phyloP scores from a whole-genome alignment of 2,329 filamentous ascomycete genomes.

The Aspergillus terreus region DNA sequence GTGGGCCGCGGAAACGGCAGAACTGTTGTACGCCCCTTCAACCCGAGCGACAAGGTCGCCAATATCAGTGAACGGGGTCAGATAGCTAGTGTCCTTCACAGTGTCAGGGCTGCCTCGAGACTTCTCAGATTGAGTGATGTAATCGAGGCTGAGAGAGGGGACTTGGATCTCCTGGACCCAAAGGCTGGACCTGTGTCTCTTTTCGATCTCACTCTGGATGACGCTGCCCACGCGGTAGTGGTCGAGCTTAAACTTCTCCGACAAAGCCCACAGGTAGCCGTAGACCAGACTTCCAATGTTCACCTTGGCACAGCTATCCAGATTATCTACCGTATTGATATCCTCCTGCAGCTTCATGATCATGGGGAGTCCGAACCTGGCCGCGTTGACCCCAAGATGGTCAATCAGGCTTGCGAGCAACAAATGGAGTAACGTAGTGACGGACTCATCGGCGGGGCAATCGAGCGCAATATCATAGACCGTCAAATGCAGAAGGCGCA shows the following conservation, averaged over 20 bases:
- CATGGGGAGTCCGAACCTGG: slow-evolving; percentile 78
- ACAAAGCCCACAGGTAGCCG: slow-evolving; percentile 80
- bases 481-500: slow-evolving; percentile 77
- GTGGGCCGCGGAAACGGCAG: slow-evolving; percentile 58
- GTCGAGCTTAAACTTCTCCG: slow-evolving; percentile 74
- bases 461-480: slow-evolving; percentile 87
- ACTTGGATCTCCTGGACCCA: slow-evolving; percentile 75
- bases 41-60: slow-evolving; percentile 70
- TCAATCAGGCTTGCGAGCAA: slow-evolving; percentile 71
- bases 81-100: slow-evolving; percentile 45
- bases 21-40: slow-evolving; percentile 65
- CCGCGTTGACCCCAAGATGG: slow-evolving; percentile 77
- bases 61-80: slow-evolving; percentile 69
- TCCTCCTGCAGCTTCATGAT: slow-evolving; percentile 84
- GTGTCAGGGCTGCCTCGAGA: slow-evolving; percentile 28
- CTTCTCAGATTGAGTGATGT: slow-evolving; percentile 54
- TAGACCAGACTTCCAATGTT: slow-evolving; percentile 80
- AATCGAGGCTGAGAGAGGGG: slow-evolving; percentile 62
- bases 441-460: slow-evolving; percentile 65
- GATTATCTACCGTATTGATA: slow-evolving; percentile 44
- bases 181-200: slow-evolving; percentile 68
- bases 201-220: slow-evolving; percentile 71
- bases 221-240: slow-evolving; percentile 64
- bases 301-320: slow-evolving; percentile 63
- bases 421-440: slow-evolving; percentile 73